Evolutionary conservation across 192 early-diverging fungal species (phyloP).

Genomic region (Spizellomyces sp.): DNA sequence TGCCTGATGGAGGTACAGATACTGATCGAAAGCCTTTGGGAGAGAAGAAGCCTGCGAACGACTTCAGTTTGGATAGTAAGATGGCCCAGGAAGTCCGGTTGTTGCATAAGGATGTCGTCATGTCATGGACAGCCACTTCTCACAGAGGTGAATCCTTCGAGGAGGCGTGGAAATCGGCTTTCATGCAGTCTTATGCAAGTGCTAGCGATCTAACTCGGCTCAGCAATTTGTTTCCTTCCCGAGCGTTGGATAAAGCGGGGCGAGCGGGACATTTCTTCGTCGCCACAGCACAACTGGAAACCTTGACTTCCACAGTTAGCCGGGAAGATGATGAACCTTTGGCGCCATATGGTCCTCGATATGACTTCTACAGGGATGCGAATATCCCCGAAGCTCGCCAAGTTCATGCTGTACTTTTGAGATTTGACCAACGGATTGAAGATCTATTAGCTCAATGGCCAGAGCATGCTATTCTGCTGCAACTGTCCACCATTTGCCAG

Average conservation of each 20-base stretch:
- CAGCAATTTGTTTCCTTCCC: background rate
- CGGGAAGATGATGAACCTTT: conserved; percentile 39
- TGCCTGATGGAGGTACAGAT: conserved; percentile 43
- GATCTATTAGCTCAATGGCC: conserved; percentile 83
- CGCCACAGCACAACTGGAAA: background rate
- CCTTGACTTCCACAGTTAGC: background rate
- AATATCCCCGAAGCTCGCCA: conserved; percentile 74
- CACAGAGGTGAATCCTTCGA: background rate
- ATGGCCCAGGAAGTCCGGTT: conserved; percentile 12
- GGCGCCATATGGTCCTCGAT: conserved; percentile 9
- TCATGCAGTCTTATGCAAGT: conserved; percentile 9
- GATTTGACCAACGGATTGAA: conserved; percentile 59
- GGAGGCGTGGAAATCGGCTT: conserved; percentile 16
- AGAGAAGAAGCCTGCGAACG: background rate
- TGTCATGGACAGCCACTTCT: background rate
- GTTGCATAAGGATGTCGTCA: conserved; percentile 7
- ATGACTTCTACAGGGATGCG: conserved; percentile 87
- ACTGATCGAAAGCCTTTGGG: conserved; percentile 25
- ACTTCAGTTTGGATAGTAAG: background rate
- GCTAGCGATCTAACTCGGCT: conserved; percentile 3
- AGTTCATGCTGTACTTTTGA: conserved; percentile 62
- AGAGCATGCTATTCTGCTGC: conserved; percentile 84
- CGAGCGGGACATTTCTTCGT: conserved; percentile 9
- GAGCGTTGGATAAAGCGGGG: background rate
- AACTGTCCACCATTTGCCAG: conserved; percentile 53